Evolutionary conservation across 129 eudicot genomes (phyloP).

Genomic region (Lactuca saligna): DNA sequence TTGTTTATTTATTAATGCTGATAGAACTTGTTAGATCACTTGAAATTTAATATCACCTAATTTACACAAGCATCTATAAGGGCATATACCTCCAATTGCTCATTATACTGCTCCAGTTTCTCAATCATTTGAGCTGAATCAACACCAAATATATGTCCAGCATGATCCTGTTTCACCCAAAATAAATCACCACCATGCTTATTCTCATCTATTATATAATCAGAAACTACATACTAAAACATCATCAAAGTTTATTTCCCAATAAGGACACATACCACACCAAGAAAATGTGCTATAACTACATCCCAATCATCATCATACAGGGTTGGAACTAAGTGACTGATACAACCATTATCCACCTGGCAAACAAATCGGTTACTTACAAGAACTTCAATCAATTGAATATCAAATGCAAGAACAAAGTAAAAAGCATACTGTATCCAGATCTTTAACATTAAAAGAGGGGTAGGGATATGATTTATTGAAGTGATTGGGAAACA

Average conservation of each 20-base stretch:
- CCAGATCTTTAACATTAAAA: slow-evolving; percentile 92
- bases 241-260: slow-evolving; percentile 24
- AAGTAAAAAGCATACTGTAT: slow-evolving; percentile 58
- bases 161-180: slow-evolving; percentile 77
- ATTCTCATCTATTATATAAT: background rate
- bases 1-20: no score
- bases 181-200: slow-evolving; percentile 8
- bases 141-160: slow-evolving; percentile 97
- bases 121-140: slow-evolving; percentile 79
- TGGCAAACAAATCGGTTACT: slow-evolving; percentile 29
- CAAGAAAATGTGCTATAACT: slow-evolving; percentile 96
- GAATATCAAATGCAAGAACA: slow-evolving; percentile 18
- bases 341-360: slow-evolving; percentile 93
- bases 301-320: slow-evolving; percentile 89
- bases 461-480: slow-evolving; percentile 92
- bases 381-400: slow-evolving; percentile 8
- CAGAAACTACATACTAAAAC: slow-evolving; percentile 1
- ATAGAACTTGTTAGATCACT: background rate
- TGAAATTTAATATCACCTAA: slow-evolving; percentile 1
- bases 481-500: slow-evolving; percentile 82
- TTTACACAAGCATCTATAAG: slow-evolving; percentile 2
- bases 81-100: slow-evolving; percentile 59
- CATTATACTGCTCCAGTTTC: slow-evolving; percentile 87
- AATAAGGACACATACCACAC: slow-evolving; percentile 71
- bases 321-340: slow-evolving; percentile 71